Evolutionary conservation across 1,284 basidiomycete genomes (phyloP).

Genomic region (Wallemia hederae): DNA sequence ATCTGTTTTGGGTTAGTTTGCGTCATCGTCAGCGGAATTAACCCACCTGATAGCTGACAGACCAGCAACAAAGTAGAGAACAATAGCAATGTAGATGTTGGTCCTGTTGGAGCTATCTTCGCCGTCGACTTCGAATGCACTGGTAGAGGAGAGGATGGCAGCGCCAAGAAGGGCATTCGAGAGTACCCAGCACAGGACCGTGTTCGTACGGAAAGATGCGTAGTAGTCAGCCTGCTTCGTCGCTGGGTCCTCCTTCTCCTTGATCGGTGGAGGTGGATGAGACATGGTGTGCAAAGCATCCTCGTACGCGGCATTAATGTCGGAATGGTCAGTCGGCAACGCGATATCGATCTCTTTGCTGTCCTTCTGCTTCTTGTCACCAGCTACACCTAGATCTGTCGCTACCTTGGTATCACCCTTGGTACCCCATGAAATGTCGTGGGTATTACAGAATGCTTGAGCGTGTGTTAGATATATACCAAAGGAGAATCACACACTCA

Average conservation of each 20-base stretch:
- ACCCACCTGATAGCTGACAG: constrained; percentile 16
- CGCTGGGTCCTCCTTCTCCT: constrained; percentile 29
- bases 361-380: constrained; percentile 16
- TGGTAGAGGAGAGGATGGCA: constrained; percentile 25
- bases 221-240: constrained; percentile 72
- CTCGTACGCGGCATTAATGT: constrained; percentile 59
- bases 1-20: constrained; percentile 5
- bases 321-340: constrained; percentile 49
- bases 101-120: background rate
- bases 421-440: constrained; percentile 62
- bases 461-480: background rate
- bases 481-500: constrained; percentile 20
- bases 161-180: constrained; percentile 49
- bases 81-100: constrained; percentile 43
- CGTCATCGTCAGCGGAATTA: background rate
- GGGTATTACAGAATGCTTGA: constrained; percentile 5
- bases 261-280: constrained; percentile 37
- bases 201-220: constrained; percentile 54
- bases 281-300: constrained; percentile 49
- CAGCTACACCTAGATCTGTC: constrained; percentile 55
- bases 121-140: constrained; percentile 5
- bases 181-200: constrained; percentile 50
- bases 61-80: constrained; percentile 54
- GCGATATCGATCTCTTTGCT: constrained; percentile 40
- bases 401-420: constrained; percentile 63